Conservation (phyloP, 192 early-diverging fungal species). For the Umbelopsis vinacea region DNA sequence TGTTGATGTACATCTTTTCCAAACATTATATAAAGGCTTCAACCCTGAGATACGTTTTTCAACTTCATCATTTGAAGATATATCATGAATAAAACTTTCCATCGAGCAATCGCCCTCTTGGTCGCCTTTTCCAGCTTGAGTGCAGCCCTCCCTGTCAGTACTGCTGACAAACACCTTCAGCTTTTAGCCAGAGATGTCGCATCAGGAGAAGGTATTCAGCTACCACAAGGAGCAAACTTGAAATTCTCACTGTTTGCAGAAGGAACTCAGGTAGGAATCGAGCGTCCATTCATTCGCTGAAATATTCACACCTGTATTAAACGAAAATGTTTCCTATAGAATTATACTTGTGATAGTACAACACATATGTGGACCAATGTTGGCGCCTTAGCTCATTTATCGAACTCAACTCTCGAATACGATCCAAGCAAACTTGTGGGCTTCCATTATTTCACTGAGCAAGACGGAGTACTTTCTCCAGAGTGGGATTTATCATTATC, state of each 20-base stretch:
- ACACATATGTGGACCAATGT: background rate
- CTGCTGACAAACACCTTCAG: background rate
- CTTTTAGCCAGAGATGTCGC: conserved; percentile 12
- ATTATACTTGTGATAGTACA: conserved; percentile 13
- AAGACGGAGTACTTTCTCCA: conserved; percentile 6
- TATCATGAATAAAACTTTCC: background rate
- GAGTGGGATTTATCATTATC: conserved; percentile 14
- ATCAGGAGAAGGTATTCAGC: background rate
- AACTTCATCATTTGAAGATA: no score
- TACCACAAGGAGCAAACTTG: background rate
- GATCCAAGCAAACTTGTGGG: conserved; percentile 15
- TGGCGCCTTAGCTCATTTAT: conserved; percentile 14
- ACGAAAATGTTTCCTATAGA: background rate
- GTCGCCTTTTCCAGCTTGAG: background rate
- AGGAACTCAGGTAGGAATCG: background rate
- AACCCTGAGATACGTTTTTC: no score
- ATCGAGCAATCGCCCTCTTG: background rate
- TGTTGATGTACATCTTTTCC: background rate
- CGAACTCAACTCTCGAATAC: background rate
- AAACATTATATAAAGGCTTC: no score
- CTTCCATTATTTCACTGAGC: conserved; percentile 12
- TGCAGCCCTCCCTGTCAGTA: background rate
- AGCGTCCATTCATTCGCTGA: background rate
- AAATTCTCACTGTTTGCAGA: background rate
- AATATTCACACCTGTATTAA: background rate